Evolutionary conservation across 1,284 basidiomycete species (phyloP).

Genomic region (Mycena sp.): DNA sequence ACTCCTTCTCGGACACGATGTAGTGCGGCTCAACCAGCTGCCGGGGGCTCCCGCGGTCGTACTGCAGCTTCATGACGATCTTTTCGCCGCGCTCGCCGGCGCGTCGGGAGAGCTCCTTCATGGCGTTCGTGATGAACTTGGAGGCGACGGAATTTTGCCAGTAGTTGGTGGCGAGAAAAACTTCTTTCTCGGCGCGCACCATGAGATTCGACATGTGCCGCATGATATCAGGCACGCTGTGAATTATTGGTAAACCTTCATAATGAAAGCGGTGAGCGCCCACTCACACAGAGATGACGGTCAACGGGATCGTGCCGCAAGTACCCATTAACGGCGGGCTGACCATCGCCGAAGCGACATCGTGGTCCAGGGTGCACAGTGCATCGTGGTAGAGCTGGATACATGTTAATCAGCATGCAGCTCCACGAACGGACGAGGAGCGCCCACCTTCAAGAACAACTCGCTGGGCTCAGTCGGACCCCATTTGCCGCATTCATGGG

Average conservation of each 20-base stretch:
- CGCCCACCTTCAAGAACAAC: slow-evolving; percentile 54
- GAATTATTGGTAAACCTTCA: background rate
- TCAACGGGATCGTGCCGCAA: slow-evolving; percentile 64
- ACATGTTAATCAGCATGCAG: background rate
- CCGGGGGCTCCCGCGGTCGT: slow-evolving; percentile 72
- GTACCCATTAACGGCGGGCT: slow-evolving; percentile 66
- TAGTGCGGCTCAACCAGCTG: slow-evolving; percentile 68
- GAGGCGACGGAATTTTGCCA: slow-evolving; percentile 48
- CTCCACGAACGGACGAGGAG: background rate
- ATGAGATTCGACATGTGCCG: slow-evolving; percentile 65
- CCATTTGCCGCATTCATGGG: slow-evolving; percentile 53
- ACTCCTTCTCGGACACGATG: slow-evolving; percentile 58
- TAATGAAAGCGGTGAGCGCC: background rate
- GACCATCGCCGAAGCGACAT: slow-evolving; percentile 61
- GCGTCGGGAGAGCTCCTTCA: slow-evolving; percentile 63
- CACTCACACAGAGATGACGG: slow-evolving; percentile 54
- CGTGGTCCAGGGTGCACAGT: slow-evolving; percentile 58
- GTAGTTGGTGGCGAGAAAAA: slow-evolving; percentile 71
- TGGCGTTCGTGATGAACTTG: slow-evolving; percentile 59
- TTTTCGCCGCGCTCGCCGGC: slow-evolving; percentile 55
- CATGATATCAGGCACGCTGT: slow-evolving; percentile 71
- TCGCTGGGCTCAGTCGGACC: slow-evolving; percentile 54
- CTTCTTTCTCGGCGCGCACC: slow-evolving; percentile 64
- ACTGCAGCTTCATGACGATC: slow-evolving; percentile 71
- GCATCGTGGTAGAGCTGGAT: slow-evolving; percentile 64